Percentiles rank a stretch among this genome's conserved stretches.
Conservation (phyloP, 2,329 filamentous ascomycete species). For the Fusarium citri region DNA sequence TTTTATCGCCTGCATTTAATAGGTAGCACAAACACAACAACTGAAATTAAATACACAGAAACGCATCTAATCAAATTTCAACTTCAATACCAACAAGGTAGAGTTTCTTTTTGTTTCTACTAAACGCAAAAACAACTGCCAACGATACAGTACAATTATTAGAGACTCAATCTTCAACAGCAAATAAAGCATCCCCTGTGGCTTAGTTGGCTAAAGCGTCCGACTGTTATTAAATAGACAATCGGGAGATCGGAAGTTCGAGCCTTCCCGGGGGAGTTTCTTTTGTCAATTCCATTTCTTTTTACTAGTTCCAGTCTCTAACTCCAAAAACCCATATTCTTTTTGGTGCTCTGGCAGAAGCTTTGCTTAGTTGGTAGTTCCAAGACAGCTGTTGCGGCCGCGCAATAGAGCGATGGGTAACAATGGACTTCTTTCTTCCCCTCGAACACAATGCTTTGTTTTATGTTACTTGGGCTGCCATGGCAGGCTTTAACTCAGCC, state of each 20-base stretch:
- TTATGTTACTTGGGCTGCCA: not conserved
- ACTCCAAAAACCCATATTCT: not conserved
- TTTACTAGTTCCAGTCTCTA: not conserved
- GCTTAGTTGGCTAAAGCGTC: constrained; percentile 45
- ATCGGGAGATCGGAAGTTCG: constrained; percentile 49
- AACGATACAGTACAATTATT: not conserved
- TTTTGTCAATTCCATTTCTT: not conserved
- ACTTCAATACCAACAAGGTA: not conserved
- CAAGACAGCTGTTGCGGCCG: no score
- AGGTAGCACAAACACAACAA: not conserved
- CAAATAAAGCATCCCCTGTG: constrained; percentile 32
- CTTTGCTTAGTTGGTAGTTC: no score
- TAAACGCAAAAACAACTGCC: fast-evolving
- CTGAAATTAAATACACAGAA: not conserved
- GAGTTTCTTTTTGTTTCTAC: not conserved
- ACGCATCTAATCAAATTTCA: not conserved
- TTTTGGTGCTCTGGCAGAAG: not conserved
- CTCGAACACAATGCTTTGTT: no score
- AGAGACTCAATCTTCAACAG: not conserved
- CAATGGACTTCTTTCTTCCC: not conserved
- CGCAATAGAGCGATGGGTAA: not conserved
- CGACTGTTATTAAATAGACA: constrained; percentile 43
- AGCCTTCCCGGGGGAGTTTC: constrained; percentile 47
- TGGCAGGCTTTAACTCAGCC: not conserved
- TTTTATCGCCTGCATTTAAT: not conserved